Percentiles rank a stretch among this genome's conserved stretches.
Conservation (phyloP, 331 rosid genomes). For the Quercus phellos region DNA sequence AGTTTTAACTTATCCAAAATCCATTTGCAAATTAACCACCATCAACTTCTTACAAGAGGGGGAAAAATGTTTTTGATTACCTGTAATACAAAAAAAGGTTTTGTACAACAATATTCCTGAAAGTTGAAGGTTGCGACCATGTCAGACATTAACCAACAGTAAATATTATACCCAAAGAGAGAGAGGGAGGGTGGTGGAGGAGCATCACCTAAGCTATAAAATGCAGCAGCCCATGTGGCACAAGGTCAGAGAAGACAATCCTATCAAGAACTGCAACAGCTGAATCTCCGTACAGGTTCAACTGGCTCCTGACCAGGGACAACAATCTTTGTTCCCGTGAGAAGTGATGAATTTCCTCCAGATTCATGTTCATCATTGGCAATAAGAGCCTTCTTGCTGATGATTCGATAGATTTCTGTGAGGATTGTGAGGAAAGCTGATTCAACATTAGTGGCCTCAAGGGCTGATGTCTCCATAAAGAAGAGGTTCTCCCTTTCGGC, state of each 20-base stretch:
- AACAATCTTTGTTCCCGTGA: slow-evolving; percentile 55
- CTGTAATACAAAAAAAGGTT: not conserved
- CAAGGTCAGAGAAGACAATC: slow-evolving; percentile 2
- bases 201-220: slow-evolving; percentile 30
- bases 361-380: slow-evolving; percentile 56
- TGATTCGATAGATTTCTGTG: slow-evolving; percentile 62
- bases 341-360: slow-evolving; percentile 60
- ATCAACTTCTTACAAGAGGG: slow-evolving; percentile 11
- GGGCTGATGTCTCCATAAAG: slow-evolving; percentile 93
- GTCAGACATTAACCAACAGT: slow-evolving; percentile 8
- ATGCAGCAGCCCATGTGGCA: slow-evolving; percentile 3
- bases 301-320: slow-evolving; percentile 54
- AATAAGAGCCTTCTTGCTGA: slow-evolving; percentile 60
- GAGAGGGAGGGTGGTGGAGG: slow-evolving; percentile 2
- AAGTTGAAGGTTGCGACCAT: not conserved
- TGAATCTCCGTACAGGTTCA: slow-evolving; percentile 33
- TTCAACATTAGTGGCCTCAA: slow-evolving; percentile 81
- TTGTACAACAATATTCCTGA: slow-evolving; percentile 4
- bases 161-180: not conserved
- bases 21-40: slow-evolving; percentile 7
- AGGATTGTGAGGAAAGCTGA: slow-evolving; percentile 71
- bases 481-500: slow-evolving; percentile 72
- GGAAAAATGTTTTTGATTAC: not conserved
- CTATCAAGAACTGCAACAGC: slow-evolving; percentile 63
- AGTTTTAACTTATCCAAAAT: not conserved